Percentiles rank a stretch among this genome's conserved stretches.
phyloP scores from a whole-genome alignment of 2,329 filamentous ascomycete species.

The Huntiella decipiens region DNA sequence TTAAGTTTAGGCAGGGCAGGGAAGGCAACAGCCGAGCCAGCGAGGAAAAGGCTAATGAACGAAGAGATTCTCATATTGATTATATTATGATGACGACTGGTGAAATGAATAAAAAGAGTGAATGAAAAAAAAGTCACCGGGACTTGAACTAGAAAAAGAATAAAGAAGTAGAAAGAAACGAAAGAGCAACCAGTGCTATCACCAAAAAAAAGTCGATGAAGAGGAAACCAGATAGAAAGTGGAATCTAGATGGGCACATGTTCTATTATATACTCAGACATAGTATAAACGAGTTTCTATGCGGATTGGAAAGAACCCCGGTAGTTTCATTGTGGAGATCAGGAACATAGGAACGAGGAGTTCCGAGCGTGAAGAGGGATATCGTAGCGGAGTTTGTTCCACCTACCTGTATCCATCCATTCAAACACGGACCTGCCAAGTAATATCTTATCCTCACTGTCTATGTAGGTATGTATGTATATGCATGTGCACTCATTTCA shows the following conservation, averaged over 20 bases:
- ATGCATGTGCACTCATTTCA: too few relatives aligned
- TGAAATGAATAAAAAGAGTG: conserved; percentile 17
- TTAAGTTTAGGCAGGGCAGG: conserved; percentile 27
- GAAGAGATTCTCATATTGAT: conserved; percentile 22
- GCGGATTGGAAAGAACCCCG: too few relatives aligned
- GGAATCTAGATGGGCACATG: conserved; percentile 15
- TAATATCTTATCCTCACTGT: too few relatives aligned
- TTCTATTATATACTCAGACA: not conserved
- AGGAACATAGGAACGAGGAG: too few relatives aligned
- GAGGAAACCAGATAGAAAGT: conserved; percentile 12
- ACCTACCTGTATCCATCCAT: too few relatives aligned
- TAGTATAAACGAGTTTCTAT: too few relatives aligned
- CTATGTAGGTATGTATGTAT: too few relatives aligned
- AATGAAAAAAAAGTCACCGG: not conserved
- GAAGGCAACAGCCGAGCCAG: conserved; percentile 26
- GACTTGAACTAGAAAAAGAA: conserved; percentile 12
- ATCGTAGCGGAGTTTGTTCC: too few relatives aligned
- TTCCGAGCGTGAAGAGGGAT: too few relatives aligned
- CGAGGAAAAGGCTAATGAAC: conserved; percentile 25
- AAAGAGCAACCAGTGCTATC: conserved; percentile 29
- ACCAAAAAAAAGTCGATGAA: conserved; percentile 14
- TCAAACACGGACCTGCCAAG: too few relatives aligned
- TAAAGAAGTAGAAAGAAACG: conserved; percentile 14
- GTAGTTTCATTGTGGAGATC: too few relatives aligned
- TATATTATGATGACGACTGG: not conserved